Percentiles rank a stretch among this genome's conserved stretches.
Conservation (phyloP, 306 rosid species). For the Prunus persica region Prunus_persica_NCBIv2 NC_034016.1:19956001-19956500, state of each 20-base stretch:
- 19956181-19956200: constrained; percentile 57
- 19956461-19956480: constrained; percentile 89
- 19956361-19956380: constrained; percentile 80
- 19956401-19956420: constrained; percentile 85
- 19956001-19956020: constrained; percentile 59
- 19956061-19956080: constrained; percentile 55
- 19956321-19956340: constrained; percentile 69
- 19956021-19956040: constrained; percentile 61
- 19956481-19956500: constrained; percentile 78
- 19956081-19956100: constrained; percentile 59
- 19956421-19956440: constrained; percentile 52
- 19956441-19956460: constrained; percentile 85
- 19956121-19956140: constrained; percentile 56
- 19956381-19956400: constrained; percentile 93
- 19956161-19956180: constrained; percentile 88
- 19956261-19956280: constrained; percentile 86
- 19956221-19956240: constrained; percentile 67
- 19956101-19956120: constrained; percentile 50
- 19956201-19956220: constrained; percentile 61
- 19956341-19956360: constrained; percentile 72
- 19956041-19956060: constrained; percentile 76
- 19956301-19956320: constrained; percentile 55
- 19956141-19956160: constrained; percentile 50
- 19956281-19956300: constrained; percentile 52
- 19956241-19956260: constrained; percentile 61